Percentiles rank a stretch among this genome's conserved stretches.
Evolutionary conservation across 164 flowering plant genomes (phyloP).

Genomic region (Houttuynia cordata): DNA sequence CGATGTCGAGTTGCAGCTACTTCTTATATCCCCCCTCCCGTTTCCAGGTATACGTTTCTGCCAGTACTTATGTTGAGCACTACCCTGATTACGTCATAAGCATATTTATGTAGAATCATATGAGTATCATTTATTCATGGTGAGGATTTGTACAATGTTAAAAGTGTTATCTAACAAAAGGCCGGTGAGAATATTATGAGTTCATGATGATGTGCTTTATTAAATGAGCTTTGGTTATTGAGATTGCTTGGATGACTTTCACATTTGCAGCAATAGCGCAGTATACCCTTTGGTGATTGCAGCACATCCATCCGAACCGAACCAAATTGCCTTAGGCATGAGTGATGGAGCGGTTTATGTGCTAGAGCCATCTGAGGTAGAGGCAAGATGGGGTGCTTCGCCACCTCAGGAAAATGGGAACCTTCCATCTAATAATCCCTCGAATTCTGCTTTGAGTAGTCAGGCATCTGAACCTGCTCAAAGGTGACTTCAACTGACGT

Average conservation of each 20-base stretch:
- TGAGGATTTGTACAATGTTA: too few relatives aligned
- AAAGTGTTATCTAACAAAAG: too few relatives aligned
- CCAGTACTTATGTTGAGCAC: neutral
- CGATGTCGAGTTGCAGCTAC: slow-evolving; percentile 60
- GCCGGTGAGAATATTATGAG: too few relatives aligned
- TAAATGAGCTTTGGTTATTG: neutral
- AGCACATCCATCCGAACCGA: slow-evolving; percentile 60
- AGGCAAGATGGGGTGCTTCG: slow-evolving; percentile 48
- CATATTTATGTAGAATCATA: too few relatives aligned
- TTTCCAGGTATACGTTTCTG: slow-evolving; percentile 25
- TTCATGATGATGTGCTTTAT: too few relatives aligned
- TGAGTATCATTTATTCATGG: too few relatives aligned
- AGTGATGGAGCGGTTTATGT: slow-evolving; percentile 61
- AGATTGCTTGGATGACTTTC: neutral
- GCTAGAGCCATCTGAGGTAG: slow-evolving; percentile 48
- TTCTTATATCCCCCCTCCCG: slow-evolving; percentile 35
- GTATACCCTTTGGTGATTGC: slow-evolving; percentile 51
- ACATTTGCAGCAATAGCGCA: slow-evolving; percentile 15
- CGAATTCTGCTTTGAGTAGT: slow-evolving; percentile 47
- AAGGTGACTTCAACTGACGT: neutral
- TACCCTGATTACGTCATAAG: neutral
- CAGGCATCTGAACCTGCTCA: slow-evolving; percentile 46
- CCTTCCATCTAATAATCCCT: slow-evolving; percentile 17
- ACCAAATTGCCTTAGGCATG: slow-evolving; percentile 65
- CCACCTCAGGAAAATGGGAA: slow-evolving; percentile 45